Evolutionary conservation across 2,329 filamentous ascomycete species (phyloP), one percentile per base, ranked within the genome.

Genomic region (Exserohilum rostratum): DNA sequence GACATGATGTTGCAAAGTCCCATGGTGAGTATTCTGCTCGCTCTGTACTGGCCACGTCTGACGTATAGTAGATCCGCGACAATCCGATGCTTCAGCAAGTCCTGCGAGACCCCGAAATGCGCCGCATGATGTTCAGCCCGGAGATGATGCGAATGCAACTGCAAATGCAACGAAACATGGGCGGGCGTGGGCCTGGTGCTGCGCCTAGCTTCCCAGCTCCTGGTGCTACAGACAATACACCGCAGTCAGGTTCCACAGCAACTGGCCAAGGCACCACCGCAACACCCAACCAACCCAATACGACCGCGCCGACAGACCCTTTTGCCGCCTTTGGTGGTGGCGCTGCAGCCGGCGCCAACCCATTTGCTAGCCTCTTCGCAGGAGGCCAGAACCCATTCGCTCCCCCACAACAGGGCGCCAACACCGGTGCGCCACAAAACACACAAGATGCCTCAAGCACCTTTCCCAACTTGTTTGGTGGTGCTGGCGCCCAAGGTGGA

Each of bases 71-170:
- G 69, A 92, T 99, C 66, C 87, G 95, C 67, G 86, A 89, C 70
- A 96, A 96, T 72, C 95, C 95, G 2, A 88, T 91, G 83, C 90
- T 90, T 18, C 86, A 92, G 65, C 87, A 96, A 70, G 89, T 97
- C 76, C 85, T 99, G 67, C 88, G 91, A 57, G 95, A 93, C 20
- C 93, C 93, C 0, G 85, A 92, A 60, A 92, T 98, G 78, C 86
- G 95, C 68, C 84, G 90, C 46, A 95, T 98, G 90, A 88, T 99
- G 83, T 93, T 91, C 58, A 92, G 96, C 71, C 95, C 95, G 3
- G 86, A 91, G 39, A 87, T 91, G 66, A 85, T 99, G 61, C 83
- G 91, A 53, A 87, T 90, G 73, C 91, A 93, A 67, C 85, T 91
- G 68, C 87, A 91, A 58, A 89, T 98, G 86, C 89, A 93, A 71